A percentile compares a stretch with the other conserved stretches of the same genome.
phyloP scores from a whole-genome alignment of 1,284 basidiomycete genomes.

The Testicularia cyperi region DNA sequence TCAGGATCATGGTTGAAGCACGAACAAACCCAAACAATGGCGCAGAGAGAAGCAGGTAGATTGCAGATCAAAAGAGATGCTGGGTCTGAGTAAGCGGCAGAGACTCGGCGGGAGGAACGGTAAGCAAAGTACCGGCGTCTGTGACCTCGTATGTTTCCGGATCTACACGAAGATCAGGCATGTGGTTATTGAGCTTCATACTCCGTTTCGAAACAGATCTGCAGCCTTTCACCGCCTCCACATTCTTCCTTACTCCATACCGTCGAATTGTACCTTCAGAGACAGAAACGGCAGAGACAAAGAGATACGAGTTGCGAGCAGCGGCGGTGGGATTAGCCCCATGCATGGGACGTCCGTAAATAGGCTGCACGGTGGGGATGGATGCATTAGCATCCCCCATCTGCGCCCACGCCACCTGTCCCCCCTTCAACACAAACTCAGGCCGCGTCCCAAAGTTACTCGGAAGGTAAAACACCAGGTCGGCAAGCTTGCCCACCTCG shows the following conservation, averaged over 20 bases:
- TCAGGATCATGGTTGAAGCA: too few relatives aligned
- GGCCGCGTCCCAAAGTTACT: conserved; percentile 88
- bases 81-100: conserved; percentile 47
- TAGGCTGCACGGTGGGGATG: conserved; percentile 89
- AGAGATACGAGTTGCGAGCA: conserved; percentile 76
- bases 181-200: conserved; percentile 87
- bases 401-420: conserved; percentile 85
- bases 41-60: too few relatives aligned
- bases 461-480: conserved; percentile 92
- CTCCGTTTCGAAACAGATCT: conserved; percentile 76
- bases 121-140: conserved; percentile 42
- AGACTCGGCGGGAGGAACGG: conserved; percentile 44
- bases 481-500: conserved; percentile 79
- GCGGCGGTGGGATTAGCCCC: conserved; percentile 74
- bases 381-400: conserved; percentile 85
- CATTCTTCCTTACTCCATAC: conserved; percentile 75
- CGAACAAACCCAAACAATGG: too few relatives aligned
- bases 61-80: too few relatives aligned
- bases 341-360: conserved; percentile 86
- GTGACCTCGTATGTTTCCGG: conserved; percentile 72
- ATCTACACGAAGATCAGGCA: conserved; percentile 83
- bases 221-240: conserved; percentile 77
- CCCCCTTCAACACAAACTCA: conserved; percentile 89
- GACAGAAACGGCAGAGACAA: conserved; percentile 64
- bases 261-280: conserved; percentile 65